These are phyloP conservation scores for Cynara cardunculus DNA, from an alignment of 129 eudicot genomes.

Conservation along the genomic window DNA sequence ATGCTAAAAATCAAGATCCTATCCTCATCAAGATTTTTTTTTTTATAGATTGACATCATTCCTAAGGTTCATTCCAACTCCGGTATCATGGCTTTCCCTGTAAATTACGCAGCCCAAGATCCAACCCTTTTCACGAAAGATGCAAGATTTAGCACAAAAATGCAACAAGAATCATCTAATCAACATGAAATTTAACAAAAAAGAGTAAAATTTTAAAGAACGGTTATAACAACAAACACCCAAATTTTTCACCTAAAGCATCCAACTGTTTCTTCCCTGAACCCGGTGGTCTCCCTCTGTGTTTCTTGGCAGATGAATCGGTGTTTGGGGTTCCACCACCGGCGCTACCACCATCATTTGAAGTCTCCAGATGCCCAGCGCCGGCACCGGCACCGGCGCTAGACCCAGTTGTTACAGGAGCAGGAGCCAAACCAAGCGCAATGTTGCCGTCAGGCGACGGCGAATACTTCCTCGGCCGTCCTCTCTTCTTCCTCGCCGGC, in stretches of 20 bases:
- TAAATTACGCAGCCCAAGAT: background rate
- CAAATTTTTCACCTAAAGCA: constrained; percentile 61
- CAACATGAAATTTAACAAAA: background rate
- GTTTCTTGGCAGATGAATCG: constrained; percentile 42
- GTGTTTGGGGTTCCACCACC: constrained; percentile 32
- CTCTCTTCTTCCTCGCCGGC: constrained; percentile 74
- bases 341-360: constrained; percentile 34
- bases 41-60: background rate
- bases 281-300: constrained; percentile 88
- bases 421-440: constrained; percentile 67
- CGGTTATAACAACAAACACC: background rate
- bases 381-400: constrained; percentile 25
- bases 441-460: constrained; percentile 72
- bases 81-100: background rate
- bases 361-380: constrained; percentile 30
- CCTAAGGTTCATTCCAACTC: background rate
- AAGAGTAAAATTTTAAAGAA: background rate
- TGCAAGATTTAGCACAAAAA: background rate
- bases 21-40: constrained; percentile 2
- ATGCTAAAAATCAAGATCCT: constrained; percentile 10
- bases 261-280: constrained; percentile 83
- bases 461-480: constrained; percentile 83
- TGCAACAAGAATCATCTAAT: background rate
- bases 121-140: background rate
- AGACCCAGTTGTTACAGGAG: constrained; percentile 28